These are phyloP conservation scores for Fusarium newnesense DNA, from an alignment of 2,329 filamentous ascomycete genomes.

Conservation along the genomic window DNA sequence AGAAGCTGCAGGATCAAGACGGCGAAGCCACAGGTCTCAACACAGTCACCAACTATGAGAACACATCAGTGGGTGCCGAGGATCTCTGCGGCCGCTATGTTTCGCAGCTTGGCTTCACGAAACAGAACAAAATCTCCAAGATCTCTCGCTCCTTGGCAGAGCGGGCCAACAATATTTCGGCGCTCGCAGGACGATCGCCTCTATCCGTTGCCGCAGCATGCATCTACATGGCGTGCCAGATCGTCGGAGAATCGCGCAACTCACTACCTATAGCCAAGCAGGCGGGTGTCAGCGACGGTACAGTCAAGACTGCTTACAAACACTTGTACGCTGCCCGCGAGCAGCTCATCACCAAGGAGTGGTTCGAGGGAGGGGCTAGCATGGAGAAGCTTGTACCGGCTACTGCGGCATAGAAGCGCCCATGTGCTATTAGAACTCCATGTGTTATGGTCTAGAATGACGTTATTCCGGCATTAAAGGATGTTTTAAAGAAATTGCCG, in stretches of 20 bases:
- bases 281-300: conserved; percentile 93
- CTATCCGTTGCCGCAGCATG: conserved; percentile 93
- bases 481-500: background rate
- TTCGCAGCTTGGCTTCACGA: conserved; percentile 79
- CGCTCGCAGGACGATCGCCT: conserved; percentile 91
- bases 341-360: conserved; percentile 78
- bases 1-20: conserved; percentile 72
- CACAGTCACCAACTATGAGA: conserved; percentile 76
- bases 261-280: conserved; percentile 89
- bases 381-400: conserved; percentile 73
- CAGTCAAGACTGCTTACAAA: conserved; percentile 95
- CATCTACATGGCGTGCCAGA: conserved; percentile 93
- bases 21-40: conserved; percentile 59
- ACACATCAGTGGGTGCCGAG: conserved; percentile 81
- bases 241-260: conserved; percentile 79
- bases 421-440: background rate
- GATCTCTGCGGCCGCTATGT: conserved; percentile 92
- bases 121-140: conserved; percentile 78
- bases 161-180: conserved; percentile 79
- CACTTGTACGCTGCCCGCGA: conserved; percentile 81
- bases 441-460: background rate
- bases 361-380: conserved; percentile 78
- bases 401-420: conserved; percentile 2
- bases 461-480: background rate
- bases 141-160: conserved; percentile 83